Evolutionary conservation across 805 yeast genomes (phyloP), one percentile per base, ranked within the genome.

Genomic region (Sugiyamaella smithiae): DNA sequence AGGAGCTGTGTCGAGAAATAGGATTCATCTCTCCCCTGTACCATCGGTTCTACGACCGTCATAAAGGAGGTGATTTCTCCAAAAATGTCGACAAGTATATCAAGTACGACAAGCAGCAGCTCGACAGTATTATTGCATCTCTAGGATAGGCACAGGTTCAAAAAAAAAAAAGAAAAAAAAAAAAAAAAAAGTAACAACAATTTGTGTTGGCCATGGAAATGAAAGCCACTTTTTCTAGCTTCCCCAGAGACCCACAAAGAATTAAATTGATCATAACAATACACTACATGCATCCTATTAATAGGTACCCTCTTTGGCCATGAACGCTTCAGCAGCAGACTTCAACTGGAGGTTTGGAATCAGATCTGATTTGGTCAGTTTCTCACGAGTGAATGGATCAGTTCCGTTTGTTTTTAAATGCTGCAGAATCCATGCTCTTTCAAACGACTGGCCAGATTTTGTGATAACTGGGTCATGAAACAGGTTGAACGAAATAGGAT

Each of bases 1-100:
- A 76, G 50, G 77, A 75, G 48, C 68, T 93, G 57, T 74, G 80
- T 12, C 78, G 79, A 47, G 97, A 91, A 59, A 84, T 82, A 22
- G 62, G 82, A 29, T 80, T 88, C 56, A 82, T 93, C 45, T 74
- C 81, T 50, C 96, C 96, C 11, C 78, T 91, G 47, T 91, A 91
- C 67, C 82, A 84, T 60, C 81, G 93, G 59, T 85, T 91, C 63
- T 84, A 87, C 65, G 88, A 85, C 57, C 85, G 86, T 64, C 82
- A 86, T 58, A 77, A 78, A 3, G 69, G 68, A 24, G 81, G 82
- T n/a, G 88, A 82, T 46, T 83, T 83, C 58, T 74, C 89, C 19
- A 87, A 87, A 64, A 81, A 85, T 59, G 72, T 77, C 37, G 73
- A 76, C 43, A 86, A 85, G 70, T 84, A 86, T 58, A 77, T 86